Evolutionary conservation across 768 basidiomycete genomes (phyloP), one percentile per base, ranked within the genome.

Genomic region (Boletus subparvulus): DNA sequence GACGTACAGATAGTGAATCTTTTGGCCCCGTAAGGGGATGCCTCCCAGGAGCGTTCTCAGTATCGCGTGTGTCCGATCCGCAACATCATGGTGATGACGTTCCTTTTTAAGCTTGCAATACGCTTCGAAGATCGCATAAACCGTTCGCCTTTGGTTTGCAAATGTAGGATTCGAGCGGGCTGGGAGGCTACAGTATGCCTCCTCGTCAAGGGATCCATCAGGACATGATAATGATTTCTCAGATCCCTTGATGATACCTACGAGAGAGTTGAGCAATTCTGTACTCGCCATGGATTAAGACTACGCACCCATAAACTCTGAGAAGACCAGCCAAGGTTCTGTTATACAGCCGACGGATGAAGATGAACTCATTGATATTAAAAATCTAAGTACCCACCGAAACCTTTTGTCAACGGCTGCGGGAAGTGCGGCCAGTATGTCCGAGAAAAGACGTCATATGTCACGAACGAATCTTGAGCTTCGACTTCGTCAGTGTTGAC

Each of bases 161-260:
- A 88, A 87, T 0, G 80, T 78, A 3, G 80, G 75, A 13, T 86
- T 80, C 0, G 75, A 73, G 3, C 87, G 78, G 43, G 75, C 61
- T 43, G 85, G 82, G 26, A 85, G 74, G 35, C 63, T 61, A 39
- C 73, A 63, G 62, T 90, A 90, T 0, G 73, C n/a, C 1, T 66
- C 57, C 36, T 69, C 67, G 48, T 80, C 75, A 4, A 89, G 72
- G 65, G 71, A 77, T 3, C 79, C 69, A 3, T 66, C 60, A 3
- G 63, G 65, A 50, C 61, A 70, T 0, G 53, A 52, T 9, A 83
- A 53, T 0, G 85, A 73, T 46, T 72, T 70, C 64, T 88, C 86
- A 0, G 87, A 87, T n/a, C 88, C 88, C 62, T 83, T 80, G 58
- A 90, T 84, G 7, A 86, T 80, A 33, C 87, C 87, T 66, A 19